A percentile compares a stretch with the other conserved stretches of the same genome.
These are phyloP conservation scores for Gigaspora rosea DNA, from an alignment of 192 early-diverging fungal genomes.

Conservation along the genomic window DNA sequence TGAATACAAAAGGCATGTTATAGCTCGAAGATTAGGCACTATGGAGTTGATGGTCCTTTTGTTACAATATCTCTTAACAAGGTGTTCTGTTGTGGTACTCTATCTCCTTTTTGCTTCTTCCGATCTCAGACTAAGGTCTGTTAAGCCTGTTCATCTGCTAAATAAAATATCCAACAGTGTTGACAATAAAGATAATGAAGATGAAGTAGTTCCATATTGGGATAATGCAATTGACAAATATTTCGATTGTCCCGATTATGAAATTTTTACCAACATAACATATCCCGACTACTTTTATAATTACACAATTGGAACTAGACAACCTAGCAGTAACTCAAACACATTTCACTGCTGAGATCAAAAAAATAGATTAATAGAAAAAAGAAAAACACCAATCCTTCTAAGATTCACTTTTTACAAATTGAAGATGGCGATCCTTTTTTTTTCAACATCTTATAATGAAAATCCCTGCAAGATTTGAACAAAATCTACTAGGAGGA, in stretches of 20 bases:
- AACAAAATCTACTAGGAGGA: too few relatives aligned
- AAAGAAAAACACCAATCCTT: constrained; percentile 4
- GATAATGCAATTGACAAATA: neutral
- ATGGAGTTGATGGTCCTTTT: too few relatives aligned
- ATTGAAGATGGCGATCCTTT: neutral
- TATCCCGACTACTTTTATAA: neutral
- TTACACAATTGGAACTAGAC: neutral
- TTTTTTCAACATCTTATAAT: neutral
- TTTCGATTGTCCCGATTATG: neutral
- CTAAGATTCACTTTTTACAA: neutral
- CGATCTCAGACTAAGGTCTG: neutral
- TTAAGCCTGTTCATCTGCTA: neutral
- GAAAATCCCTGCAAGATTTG: too few relatives aligned
- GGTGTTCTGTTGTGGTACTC: neutral
- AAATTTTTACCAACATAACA: neutral
- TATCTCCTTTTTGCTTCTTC: constrained; percentile 1
- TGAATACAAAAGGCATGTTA: too few relatives aligned
- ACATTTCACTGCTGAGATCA: neutral
- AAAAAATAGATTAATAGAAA: neutral
- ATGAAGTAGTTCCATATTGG: neutral
- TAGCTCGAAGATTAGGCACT: too few relatives aligned
- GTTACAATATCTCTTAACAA: neutral
- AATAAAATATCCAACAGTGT: neutral
- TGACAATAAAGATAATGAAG: too few relatives aligned
- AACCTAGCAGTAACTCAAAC: neutral